A percentile compares a stretch with the other conserved stretches of the same genome.
These are phyloP conservation scores for Kodamaea laetipori DNA, from an alignment of 805 yeast genomes.

Conservation along the genomic window DNA sequence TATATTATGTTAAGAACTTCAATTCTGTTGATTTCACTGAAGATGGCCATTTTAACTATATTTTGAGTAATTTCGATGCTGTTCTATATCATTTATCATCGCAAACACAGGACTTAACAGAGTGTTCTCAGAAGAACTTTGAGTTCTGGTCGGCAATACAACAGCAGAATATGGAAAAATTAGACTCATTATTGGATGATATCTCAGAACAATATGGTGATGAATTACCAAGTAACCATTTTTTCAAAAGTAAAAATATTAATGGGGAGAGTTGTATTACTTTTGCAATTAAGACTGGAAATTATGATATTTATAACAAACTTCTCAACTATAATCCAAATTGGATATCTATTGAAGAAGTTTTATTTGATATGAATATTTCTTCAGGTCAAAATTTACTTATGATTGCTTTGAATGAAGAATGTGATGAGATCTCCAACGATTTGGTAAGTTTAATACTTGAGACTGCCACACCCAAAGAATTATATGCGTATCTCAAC, in stretches of 20 bases:
- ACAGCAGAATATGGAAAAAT: conserved; percentile 23
- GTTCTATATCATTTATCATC: conserved; percentile 61
- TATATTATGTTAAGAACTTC: conserved; percentile 66
- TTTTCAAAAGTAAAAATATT: conserved; percentile 24
- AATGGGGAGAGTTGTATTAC: conserved; percentile 74
- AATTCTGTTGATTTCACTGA: conserved; percentile 35
- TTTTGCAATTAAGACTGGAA: conserved; percentile 56
- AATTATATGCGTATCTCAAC: conserved; percentile 51
- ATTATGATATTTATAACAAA: conserved; percentile 45
- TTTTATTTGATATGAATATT: conserved; percentile 62
- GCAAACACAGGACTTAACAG: conserved; percentile 39
- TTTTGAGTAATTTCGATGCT: conserved; percentile 81
- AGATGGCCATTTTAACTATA: conserved; percentile 73
- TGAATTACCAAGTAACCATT: conserved; percentile 29
- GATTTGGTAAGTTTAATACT: conserved; percentile 46
- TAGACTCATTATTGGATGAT: conserved; percentile 15
- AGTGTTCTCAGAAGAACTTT: conserved; percentile 49
- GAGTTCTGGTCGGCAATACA: conserved; percentile 56
- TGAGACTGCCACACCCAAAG: conserved; percentile 45
- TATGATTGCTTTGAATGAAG: conserved; percentile 60
- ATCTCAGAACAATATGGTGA: conserved; percentile 8
- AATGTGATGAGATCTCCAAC: conserved; percentile 47
- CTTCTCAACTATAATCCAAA: conserved; percentile 48
- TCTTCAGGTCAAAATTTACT: conserved; percentile 57
- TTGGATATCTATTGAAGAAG: conserved; percentile 64